phyloP scores from a whole-genome alignment of 331 rosid genomes.

The Quercus tomentella region DNA sequence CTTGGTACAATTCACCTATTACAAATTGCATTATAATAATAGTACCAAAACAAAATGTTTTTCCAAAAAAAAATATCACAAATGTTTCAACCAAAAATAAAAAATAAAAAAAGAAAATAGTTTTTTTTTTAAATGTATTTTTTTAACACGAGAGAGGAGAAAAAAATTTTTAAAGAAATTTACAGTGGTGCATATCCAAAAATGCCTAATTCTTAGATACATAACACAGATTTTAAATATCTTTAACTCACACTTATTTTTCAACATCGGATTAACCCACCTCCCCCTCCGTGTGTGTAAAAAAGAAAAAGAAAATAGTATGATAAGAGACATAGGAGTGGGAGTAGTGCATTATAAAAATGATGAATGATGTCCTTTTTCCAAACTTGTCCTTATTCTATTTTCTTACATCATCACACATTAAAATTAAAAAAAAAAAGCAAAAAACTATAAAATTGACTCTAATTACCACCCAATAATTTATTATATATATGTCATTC shows the following conservation, averaged over 20 bases:
- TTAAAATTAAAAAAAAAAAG: not conserved
- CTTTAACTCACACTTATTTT: no score
- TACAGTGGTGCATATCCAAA: no score
- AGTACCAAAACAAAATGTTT: not conserved
- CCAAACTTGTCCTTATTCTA: conserved; percentile 47
- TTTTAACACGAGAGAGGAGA: no score
- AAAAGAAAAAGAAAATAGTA: not conserved
- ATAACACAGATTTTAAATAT: no score
- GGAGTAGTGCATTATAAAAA: conserved; percentile 44
- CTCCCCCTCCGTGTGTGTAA: no score
- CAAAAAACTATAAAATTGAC: conserved; percentile 12
- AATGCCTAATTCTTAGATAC: no score
- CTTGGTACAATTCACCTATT: conserved; percentile 29
- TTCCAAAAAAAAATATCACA: not conserved
- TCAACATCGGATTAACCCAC: no score
- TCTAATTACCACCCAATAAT: conserved; percentile 20
- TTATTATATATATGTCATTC: conserved; percentile 29
- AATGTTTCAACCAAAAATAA: no score
- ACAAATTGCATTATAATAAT: conserved; percentile 28
- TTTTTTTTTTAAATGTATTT: no score
- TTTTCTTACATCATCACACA: conserved; percentile 36
- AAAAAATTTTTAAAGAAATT: no score
- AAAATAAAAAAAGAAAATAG: no score
- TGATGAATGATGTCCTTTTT: conserved; percentile 49
- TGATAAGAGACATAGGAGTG: conserved; percentile 36